Percentiles rank a stretch among this genome's conserved stretches.
Evolutionary conservation across 176 grass and related monocot genomes (phyloP).

Genomic region (Phragmites australis): DNA sequence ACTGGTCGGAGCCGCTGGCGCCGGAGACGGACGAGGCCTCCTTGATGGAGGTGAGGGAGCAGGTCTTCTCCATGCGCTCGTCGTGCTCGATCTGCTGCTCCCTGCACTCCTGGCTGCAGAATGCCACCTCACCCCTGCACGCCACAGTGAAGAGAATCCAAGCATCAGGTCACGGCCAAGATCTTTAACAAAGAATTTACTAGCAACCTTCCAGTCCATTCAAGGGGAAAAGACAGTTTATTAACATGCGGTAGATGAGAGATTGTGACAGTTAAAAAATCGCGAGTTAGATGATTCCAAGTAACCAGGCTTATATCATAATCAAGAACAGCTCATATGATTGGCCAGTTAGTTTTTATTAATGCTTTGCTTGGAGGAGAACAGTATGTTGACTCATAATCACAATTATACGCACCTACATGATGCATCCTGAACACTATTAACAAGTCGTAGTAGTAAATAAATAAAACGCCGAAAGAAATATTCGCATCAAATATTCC

Average conservation of each 20-base stretch:
- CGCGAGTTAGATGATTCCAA: not conserved
- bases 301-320: slow-evolving; percentile 21
- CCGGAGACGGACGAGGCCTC: slow-evolving; percentile 29
- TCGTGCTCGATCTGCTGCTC: slow-evolving; percentile 63
- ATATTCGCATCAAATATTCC: slow-evolving; percentile 47
- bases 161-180: not conserved
- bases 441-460: not conserved
- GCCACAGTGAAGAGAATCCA: not conserved
- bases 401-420: not conserved
- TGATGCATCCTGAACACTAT: not conserved
- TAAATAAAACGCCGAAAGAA: not conserved
- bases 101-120: slow-evolving; percentile 80
- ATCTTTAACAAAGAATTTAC: not conserved
- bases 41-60: slow-evolving; percentile 54
- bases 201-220: not conserved
- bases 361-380: slow-evolving; percentile 4
- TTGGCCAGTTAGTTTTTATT: slow-evolving; percentile 17
- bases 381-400: slow-evolving; percentile 24
- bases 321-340: slow-evolving; percentile 42
- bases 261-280: slow-evolving; percentile 26
- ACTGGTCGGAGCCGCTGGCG: slow-evolving; percentile 57
- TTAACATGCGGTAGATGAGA: not conserved
- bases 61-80: slow-evolving; percentile 57
- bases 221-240: not conserved
- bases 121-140: slow-evolving; percentile 80